Evolutionary conservation across 1,284 basidiomycete genomes (phyloP).

Genomic region (Coniferiporia weirii): DNA sequence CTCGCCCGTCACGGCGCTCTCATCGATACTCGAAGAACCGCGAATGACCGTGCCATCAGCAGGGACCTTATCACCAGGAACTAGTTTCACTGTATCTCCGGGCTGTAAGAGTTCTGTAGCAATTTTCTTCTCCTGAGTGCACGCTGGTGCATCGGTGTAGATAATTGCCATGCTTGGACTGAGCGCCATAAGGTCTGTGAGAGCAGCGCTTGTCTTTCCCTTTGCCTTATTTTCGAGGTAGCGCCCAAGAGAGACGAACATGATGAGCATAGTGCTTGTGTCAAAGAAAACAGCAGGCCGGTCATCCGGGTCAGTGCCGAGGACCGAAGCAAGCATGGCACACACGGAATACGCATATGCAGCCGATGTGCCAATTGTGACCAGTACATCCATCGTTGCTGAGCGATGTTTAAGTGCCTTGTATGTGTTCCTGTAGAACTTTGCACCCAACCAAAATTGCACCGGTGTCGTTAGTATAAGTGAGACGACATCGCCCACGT

Average conservation of each 20-base stretch:
- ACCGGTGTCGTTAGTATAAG: constrained; percentile 86
- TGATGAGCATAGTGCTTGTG: constrained; percentile 98
- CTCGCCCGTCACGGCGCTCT: constrained; percentile 97
- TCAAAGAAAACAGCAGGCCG: constrained; percentile 95
- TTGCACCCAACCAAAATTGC: constrained; percentile 87
- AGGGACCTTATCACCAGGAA: constrained; percentile 95
- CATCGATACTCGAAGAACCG: constrained; percentile 88
- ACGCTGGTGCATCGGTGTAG: constrained; percentile 77
- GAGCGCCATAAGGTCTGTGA: constrained; percentile 94
- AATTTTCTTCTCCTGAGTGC: constrained; percentile 83
- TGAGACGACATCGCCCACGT: constrained; percentile 80
- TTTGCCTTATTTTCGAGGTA: constrained; percentile 97
- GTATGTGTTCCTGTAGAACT: constrained; percentile 88
- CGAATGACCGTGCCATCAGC: constrained; percentile 89
- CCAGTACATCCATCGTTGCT: constrained; percentile 96
- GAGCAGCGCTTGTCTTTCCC: constrained; percentile 92
- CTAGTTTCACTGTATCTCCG: constrained; percentile 89
- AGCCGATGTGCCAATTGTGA: constrained; percentile 92
- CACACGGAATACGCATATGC: constrained; percentile 89
- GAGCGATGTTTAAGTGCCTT: constrained; percentile 86
- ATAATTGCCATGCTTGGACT: constrained; percentile 94
- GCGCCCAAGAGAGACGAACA: constrained; percentile 92
- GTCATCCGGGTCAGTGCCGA: constrained; percentile 59
- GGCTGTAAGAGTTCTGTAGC: constrained; percentile 94
- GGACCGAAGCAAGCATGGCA: constrained; percentile 63